Evolutionary conservation across 768 basidiomycete genomes (phyloP), one percentile per base, ranked within the genome.

Genomic region (Rickenella mellea): DNA sequence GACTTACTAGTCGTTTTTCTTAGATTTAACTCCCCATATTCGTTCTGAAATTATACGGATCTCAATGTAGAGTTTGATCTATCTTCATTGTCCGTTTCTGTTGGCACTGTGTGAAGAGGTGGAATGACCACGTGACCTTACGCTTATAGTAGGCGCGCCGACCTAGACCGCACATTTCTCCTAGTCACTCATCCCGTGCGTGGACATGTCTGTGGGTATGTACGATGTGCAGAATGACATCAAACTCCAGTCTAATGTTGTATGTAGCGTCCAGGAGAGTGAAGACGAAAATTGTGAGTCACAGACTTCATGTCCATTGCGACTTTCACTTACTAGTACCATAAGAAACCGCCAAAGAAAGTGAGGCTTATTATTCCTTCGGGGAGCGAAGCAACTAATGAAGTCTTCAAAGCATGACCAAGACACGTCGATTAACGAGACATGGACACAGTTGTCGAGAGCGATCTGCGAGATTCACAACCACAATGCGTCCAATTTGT

Each of bases 381-480:
- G 25, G 32, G 31, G 25, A 47, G 43, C 39, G 19, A 35, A 28
- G 5, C 38, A 15, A 26, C 7, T 15, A 22, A 32, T 20, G 50
- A 11, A 51, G 31, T 37, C 22, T 40, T 20, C 48, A 27, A 48
- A 90, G 87, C 82, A 78, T 61, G 83, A 80, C 8, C 73, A 77
- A 17, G 78, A 79, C 44, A 72, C 85, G 36, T 78, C 85, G n/a
- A 71, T 80, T 21, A 81, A 89, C 31, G 80, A 86, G 50, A 92
- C 83, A 31, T 96, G 92, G 89, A 57, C 70, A 5, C 77, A 77
- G 49, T 69, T 99, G 10, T 70, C 87, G 9, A 68, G 70, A 47
- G 96, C 97, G 49, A 93, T 99, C 51, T 73, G 78, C 44, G 90
- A 94, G 69, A 97, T 99, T 40, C 90, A 94, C 59, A 83, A 88